Evolutionary conservation across 257 asterid genomes (phyloP).

Genomic region (Asclepias syriaca): DNA sequence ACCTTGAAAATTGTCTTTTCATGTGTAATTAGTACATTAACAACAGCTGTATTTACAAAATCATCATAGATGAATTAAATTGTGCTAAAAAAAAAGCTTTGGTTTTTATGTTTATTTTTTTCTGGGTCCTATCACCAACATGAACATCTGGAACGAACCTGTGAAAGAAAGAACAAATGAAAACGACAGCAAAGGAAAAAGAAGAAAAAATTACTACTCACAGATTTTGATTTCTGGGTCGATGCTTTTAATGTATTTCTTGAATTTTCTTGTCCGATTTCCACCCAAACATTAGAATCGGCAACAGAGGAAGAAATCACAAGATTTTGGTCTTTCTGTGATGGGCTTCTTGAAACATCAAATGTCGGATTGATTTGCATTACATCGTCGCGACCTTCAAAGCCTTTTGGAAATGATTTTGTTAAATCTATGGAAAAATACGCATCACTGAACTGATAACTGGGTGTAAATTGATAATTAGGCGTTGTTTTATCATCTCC

Average conservation of each 20-base stretch:
- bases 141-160: constrained; percentile 12
- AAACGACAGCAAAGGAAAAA: background rate
- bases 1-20: background rate
- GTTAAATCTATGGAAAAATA: constrained; percentile 54
- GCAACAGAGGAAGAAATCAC: background rate
- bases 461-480: constrained; percentile 14
- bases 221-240: constrained; percentile 9
- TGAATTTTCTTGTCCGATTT: background rate
- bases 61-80: background rate
- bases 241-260: background rate
- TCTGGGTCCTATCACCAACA: constrained; percentile 9
- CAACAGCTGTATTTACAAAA: constrained; percentile 2
- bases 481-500: constrained; percentile 5
- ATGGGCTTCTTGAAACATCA: background rate
- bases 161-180: background rate
- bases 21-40: background rate
- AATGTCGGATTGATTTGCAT: constrained; percentile 1
- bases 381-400: background rate
- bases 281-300: background rate
- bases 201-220: background rate
- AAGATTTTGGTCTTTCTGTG: background rate
- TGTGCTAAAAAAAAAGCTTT: background rate
- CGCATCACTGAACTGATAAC: constrained; percentile 45
- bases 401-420: constrained; percentile 21
- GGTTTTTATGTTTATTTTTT: too few relatives aligned